A percentile compares a stretch with the other conserved stretches of the same genome.
phyloP scores from a whole-genome alignment of 2,329 filamentous ascomycete species.

The Alternaria sp. region DNA sequence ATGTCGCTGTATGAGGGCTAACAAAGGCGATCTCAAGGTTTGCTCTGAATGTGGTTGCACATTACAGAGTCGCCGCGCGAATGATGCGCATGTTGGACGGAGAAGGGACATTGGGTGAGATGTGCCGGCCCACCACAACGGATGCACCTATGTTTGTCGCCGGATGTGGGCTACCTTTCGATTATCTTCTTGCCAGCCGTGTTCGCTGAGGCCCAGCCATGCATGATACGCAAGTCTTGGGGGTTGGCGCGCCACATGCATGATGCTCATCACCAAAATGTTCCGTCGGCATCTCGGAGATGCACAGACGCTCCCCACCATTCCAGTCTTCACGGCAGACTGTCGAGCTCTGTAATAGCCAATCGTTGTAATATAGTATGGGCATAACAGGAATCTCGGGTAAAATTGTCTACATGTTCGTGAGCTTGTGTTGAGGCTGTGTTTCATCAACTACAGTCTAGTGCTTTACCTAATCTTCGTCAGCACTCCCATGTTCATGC shows the following conservation, averaged over 20 bases:
- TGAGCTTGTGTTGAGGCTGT: neutral
- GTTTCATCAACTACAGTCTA: neutral
- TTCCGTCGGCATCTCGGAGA: constrained; percentile 15
- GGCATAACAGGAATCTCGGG: neutral
- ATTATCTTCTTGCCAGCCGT: constrained; percentile 1
- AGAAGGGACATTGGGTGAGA: constrained; percentile 42
- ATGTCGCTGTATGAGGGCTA: constrained; percentile 33
- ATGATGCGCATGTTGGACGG: constrained; percentile 37
- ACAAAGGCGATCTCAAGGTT: constrained; percentile 29
- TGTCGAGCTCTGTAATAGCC: neutral
- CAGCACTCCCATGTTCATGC: constrained; percentile 78
- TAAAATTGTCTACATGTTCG: neutral
- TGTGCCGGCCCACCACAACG: constrained; percentile 17
- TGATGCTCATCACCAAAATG: constrained; percentile 15
- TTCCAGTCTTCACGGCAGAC: neutral
- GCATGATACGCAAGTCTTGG: constrained; percentile 19
- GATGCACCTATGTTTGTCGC: neutral
- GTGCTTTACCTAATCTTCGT: constrained; percentile 6
- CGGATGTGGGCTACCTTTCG: constrained; percentile 1
- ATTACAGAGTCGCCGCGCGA: constrained; percentile 43
- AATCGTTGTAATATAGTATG: neutral
- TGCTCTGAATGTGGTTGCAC: constrained; percentile 29
- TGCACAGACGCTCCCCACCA: neutral
- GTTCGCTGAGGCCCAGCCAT: constrained; percentile 6
- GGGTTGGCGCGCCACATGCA: constrained; percentile 4